Evolutionary conservation across 2,329 filamentous ascomycete genomes (phyloP).

Genomic region (Hymenoscyphus infarciens): DNA sequence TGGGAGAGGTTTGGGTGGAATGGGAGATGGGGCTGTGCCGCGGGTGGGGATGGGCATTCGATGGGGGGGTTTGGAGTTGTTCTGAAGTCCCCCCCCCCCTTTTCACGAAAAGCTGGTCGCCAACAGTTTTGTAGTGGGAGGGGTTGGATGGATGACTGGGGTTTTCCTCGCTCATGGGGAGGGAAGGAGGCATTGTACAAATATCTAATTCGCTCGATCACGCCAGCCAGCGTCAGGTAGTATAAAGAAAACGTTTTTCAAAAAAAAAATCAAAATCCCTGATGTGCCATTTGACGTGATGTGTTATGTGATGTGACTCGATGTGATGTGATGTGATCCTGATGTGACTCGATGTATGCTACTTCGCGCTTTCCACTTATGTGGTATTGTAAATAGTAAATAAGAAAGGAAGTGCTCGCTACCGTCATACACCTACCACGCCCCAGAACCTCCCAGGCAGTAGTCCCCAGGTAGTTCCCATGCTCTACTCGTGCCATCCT

Average conservation of each 20-base stretch:
- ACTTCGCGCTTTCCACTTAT: too few relatives aligned
- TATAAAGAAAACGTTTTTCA: constrained; percentile 24
- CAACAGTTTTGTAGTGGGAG: constrained; percentile 15
- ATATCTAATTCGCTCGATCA: constrained; percentile 33
- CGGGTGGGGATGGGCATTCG: constrained; percentile 18
- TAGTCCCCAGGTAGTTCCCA: too few relatives aligned
- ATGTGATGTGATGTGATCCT: neutral
- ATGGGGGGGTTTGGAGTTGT: neutral
- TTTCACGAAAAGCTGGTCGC: constrained; percentile 22
- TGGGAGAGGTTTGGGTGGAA: constrained; percentile 15
- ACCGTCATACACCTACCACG: too few relatives aligned
- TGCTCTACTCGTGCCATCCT: too few relatives aligned
- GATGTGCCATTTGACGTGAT: neutral
- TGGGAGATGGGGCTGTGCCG: constrained; percentile 12
- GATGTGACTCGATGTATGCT: too few relatives aligned
- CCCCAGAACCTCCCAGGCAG: too few relatives aligned
- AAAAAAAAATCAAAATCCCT: too few relatives aligned
- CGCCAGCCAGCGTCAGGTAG: constrained; percentile 32
- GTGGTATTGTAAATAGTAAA: too few relatives aligned
- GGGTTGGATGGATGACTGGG: constrained; percentile 10
- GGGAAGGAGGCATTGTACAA: constrained; percentile 31
- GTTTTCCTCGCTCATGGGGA: constrained; percentile 20
- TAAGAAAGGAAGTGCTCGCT: too few relatives aligned
- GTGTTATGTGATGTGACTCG: neutral
- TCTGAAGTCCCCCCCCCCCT: constrained; percentile 1